Base-by-base conservation (phyloP, 768 basidiomycete genomes). In the Clitopilus passeckerianus region DNA sequence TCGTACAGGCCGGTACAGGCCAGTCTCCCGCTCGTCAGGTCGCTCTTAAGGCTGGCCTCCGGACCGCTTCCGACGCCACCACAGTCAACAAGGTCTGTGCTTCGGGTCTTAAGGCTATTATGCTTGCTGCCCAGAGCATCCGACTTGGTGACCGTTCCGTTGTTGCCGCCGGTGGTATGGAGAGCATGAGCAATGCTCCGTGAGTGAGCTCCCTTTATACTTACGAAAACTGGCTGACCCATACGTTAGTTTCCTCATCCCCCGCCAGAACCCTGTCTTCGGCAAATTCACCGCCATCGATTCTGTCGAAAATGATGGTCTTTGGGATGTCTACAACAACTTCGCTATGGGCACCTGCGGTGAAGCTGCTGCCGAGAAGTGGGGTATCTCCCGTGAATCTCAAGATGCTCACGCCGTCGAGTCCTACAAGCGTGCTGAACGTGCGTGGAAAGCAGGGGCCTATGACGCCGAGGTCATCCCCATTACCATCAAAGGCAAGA, bases 51-150 rank as follows among this genome's bases (percentile, higher is more conserved):
- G 83, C 95, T n/a, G 97, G 97, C 63, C 78, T 97, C 69, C 86
- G 82, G 63, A 72, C 87, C 9, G 81, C 81, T 59, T 95, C 96
- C 24, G 97, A 99, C 76, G 95, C 96, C 20, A 98, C 97, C 35
- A 99, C 97, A 54, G 87, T 99, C 78, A 99, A 99, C 86, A 99
- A 99, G 79, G 97, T 99, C 72, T 99, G 97, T 74, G 97, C 97
- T 5, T 95, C 92, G 57, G 97, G 97, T 61, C 79, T 99, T 83
- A 98, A 98, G 76, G 83, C 95, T 27, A 85, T 98, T 76, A 97
- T 94, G 74, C 81, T 98, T 62, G 97, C 93, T 58, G 83, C 93
- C 24, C 97, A 98, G 78, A 85, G 83, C 67, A 93, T 99, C 68
- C 82, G 87, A 71, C 80, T 87, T 22, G 97, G 97, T 55, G 86